Conservation (phyloP, 768 basidiomycete genomes). For the Filobasidium floriforme region DNA sequence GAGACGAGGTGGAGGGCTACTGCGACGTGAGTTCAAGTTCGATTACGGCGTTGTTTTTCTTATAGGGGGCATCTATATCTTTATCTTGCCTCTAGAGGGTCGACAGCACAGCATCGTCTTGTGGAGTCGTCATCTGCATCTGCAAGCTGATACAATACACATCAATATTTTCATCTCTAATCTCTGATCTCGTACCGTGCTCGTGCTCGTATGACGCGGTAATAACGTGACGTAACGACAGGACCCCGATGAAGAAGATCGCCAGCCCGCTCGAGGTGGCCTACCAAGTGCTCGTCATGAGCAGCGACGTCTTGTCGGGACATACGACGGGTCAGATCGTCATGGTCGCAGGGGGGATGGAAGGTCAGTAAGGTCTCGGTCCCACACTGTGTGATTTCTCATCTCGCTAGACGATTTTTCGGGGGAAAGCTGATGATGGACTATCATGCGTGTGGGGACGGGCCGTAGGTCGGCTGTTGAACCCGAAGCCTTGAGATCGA, state of each 20-base stretch:
- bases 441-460: background rate
- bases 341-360: constrained; percentile 72
- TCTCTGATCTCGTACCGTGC: no score
- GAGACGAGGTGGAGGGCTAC: constrained; percentile 54
- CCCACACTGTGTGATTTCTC: no score
- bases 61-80: no score
- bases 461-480: background rate
- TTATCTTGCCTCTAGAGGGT: no score
- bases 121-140: no score
- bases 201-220: no score
- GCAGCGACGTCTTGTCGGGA: constrained; percentile 59
- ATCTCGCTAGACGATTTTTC: background rate
- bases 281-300: constrained; percentile 56
- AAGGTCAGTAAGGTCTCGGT: constrained; percentile 48
- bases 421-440: background rate
- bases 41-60: no score
- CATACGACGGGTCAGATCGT: constrained; percentile 64
- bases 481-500: constrained; percentile 4
- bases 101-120: no score
- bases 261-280: constrained; percentile 60
- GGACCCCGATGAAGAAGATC: constrained; percentile 64
- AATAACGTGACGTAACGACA: constrained; percentile 34
- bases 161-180: no score
- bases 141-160: no score
- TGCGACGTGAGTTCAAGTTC: constrained; percentile 61